Percentiles rank a stretch among this genome's conserved stretches.
Conservation (phyloP, 202 grass and related monocot genomes). For the Zoysia matrella region DNA sequence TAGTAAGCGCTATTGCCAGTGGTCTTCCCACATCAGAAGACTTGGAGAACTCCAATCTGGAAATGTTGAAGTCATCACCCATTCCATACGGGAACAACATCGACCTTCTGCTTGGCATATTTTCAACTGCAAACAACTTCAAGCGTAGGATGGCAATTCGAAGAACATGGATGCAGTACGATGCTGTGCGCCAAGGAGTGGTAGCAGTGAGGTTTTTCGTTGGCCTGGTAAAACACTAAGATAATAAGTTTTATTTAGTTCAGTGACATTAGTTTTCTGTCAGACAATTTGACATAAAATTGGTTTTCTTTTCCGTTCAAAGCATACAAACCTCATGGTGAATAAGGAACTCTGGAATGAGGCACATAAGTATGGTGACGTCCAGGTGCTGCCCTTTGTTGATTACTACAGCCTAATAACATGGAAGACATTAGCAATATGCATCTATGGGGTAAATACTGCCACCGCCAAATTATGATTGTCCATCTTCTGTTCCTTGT, state of each 20-base stretch:
- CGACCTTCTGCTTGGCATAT: constrained; percentile 88
- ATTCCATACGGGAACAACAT: constrained; percentile 65
- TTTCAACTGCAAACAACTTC: constrained; percentile 99
- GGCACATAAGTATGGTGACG: constrained; percentile 71
- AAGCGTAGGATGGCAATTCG: constrained; percentile 88
- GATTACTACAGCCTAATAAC: constrained; percentile 99
- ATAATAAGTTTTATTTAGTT: constrained; percentile 6
- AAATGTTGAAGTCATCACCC: constrained; percentile 68
- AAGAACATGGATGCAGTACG: constrained; percentile 98
- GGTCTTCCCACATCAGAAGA: constrained; percentile 88
- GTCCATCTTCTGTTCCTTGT: constrained; percentile 10
- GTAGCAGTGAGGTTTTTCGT: constrained; percentile 88
- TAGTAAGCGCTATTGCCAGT: constrained; percentile 81
- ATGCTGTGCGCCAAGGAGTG: constrained; percentile 61
- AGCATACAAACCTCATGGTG: constrained; percentile 92
- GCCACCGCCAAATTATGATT: constrained; percentile 29
- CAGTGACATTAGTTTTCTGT: neutral
- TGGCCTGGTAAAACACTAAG: constrained; percentile 74
- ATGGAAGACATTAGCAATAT: constrained; percentile 97
- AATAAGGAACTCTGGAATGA: constrained; percentile 95
- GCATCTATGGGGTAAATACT: constrained; percentile 85
- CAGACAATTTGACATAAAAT: constrained; percentile 5
- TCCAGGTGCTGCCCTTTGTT: constrained; percentile 88
- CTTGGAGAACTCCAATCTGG: constrained; percentile 69
- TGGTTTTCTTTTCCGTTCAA: constrained; percentile 20